These are phyloP conservation scores for bread wheat (Triticum aestivum) DNA, from an alignment of 176 grass and related monocot species.

Conservation along the genomic window DNA sequence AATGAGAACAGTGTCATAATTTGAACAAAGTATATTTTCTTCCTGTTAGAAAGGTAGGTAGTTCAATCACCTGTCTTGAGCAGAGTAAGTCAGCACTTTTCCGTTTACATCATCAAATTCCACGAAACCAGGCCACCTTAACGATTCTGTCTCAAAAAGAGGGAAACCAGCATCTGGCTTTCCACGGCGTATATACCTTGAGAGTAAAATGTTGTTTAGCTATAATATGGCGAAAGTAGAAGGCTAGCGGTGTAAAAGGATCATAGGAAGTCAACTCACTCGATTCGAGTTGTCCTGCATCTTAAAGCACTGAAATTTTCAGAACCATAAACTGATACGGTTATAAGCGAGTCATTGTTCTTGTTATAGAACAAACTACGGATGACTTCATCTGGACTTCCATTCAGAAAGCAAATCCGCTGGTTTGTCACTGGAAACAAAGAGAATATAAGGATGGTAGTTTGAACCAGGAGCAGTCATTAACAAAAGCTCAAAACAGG, in stretches of 20 bases:
- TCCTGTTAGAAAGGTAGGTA: neutral
- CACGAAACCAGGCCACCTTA: conserved; percentile 82
- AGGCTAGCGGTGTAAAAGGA: neutral
- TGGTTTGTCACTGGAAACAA: conserved; percentile 57
- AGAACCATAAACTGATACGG: conserved; percentile 59
- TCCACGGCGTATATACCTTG: conserved; percentile 69
- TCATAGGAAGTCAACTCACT: conserved; percentile 33
- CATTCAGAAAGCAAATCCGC: conserved; percentile 69
- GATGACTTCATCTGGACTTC: conserved; percentile 71
- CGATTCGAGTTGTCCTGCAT: conserved; percentile 58
- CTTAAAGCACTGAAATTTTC: conserved; percentile 61
- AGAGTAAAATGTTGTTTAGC: neutral
- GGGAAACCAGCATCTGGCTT: conserved; percentile 70
- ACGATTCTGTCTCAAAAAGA: conserved; percentile 73
- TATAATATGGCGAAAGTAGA: neutral
- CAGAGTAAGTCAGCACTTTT: conserved; percentile 84
- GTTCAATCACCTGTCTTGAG: conserved; percentile 56
- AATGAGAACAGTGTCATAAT: conserved; percentile 28
- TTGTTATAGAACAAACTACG: conserved; percentile 70
- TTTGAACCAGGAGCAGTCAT: neutral
- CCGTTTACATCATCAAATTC: conserved; percentile 92
- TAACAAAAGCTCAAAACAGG: conserved; percentile 8
- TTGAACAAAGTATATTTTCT: neutral
- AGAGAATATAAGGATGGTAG: conserved; percentile 8
- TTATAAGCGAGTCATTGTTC: conserved; percentile 65